Conservation (phyloP, 2,329 filamentous ascomycete species). For the Claviceps paspali region DNA sequence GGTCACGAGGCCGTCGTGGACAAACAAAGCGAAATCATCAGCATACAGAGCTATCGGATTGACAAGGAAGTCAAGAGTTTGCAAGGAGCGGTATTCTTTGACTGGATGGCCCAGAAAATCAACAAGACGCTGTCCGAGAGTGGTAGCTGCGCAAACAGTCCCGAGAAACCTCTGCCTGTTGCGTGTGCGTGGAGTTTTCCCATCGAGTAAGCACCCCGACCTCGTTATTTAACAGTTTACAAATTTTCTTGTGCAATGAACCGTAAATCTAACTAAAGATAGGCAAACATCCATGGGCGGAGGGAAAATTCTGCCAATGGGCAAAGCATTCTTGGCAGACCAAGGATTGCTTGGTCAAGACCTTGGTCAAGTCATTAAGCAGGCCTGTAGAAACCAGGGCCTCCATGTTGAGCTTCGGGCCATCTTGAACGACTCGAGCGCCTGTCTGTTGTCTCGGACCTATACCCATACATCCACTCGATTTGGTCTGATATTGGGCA, state of each 20-base stretch:
- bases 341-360: conserved; percentile 43
- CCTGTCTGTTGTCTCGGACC: conserved; percentile 49
- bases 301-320: conserved; percentile 46
- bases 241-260: background rate
- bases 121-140: conserved; percentile 36
- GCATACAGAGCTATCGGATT: conserved; percentile 41
- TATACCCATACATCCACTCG: conserved; percentile 43
- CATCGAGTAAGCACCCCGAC: conserved; percentile 39
- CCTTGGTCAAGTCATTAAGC: conserved; percentile 41
- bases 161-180: conserved; percentile 34
- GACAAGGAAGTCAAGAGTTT: conserved; percentile 38
- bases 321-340: conserved; percentile 48
- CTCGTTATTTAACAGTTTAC: background rate
- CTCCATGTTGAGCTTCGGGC: conserved; percentile 41
- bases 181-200: conserved; percentile 57
- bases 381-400: conserved; percentile 33
- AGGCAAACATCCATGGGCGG: conserved; percentile 49
- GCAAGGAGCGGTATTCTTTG: conserved; percentile 45
- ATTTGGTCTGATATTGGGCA: conserved; percentile 51
- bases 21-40: conserved; percentile 35
- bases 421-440: conserved; percentile 53
- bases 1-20: conserved; percentile 25
- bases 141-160: conserved; percentile 19
- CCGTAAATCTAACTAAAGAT: conserved; percentile 2
- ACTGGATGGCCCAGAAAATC: conserved; percentile 52